Evolutionary conservation across 192 early-diverging fungal species (phyloP).

Genomic region (Paraglomus occultum): DNA sequence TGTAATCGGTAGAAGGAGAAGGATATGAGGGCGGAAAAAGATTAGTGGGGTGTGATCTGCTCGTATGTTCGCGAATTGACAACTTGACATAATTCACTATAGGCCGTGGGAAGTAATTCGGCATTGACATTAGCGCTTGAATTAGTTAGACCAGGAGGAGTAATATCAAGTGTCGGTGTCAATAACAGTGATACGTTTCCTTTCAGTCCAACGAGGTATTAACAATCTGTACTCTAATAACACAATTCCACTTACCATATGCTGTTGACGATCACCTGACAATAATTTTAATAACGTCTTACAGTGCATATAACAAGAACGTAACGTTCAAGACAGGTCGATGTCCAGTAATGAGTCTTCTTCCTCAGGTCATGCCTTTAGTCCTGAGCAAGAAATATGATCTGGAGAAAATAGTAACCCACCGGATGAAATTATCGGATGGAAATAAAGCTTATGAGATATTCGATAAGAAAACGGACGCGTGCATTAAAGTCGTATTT

Average conservation of each 20-base stretch:
- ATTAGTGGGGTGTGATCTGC: neutral
- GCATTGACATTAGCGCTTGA: slow-evolving; percentile 46
- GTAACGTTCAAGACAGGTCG: slow-evolving; percentile 50
- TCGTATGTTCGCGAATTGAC: neutral
- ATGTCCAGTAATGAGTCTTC: slow-evolving; percentile 48
- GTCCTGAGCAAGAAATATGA: slow-evolving; percentile 35
- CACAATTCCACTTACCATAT: too few species aligned
- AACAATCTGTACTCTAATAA: too few species aligned
- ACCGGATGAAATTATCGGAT: slow-evolving; percentile 39
- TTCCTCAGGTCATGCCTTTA: slow-evolving; percentile 39
- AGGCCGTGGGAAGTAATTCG: slow-evolving; percentile 44
- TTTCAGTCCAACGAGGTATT: slow-evolving; percentile 43
- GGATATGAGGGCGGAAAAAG: too few species aligned
- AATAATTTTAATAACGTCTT: slow-evolving; percentile 1
- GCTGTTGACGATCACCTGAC: too few species aligned
- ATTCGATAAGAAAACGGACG: slow-evolving; percentile 43
- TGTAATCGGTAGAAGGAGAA: neutral
- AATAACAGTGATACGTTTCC: slow-evolving; percentile 51
- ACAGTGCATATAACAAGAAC: slow-evolving; percentile 54
- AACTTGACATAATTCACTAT: neutral
- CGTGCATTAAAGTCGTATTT: slow-evolving; percentile 45
- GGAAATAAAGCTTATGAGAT: slow-evolving; percentile 48
- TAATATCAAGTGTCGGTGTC: slow-evolving; percentile 54
- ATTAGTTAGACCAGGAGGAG: slow-evolving; percentile 49
- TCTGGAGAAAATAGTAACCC: slow-evolving; percentile 45